Evolutionary conservation across 495 filamentous ascomycete species (phyloP).

Genomic region (Penicillium turbatum): DNA sequence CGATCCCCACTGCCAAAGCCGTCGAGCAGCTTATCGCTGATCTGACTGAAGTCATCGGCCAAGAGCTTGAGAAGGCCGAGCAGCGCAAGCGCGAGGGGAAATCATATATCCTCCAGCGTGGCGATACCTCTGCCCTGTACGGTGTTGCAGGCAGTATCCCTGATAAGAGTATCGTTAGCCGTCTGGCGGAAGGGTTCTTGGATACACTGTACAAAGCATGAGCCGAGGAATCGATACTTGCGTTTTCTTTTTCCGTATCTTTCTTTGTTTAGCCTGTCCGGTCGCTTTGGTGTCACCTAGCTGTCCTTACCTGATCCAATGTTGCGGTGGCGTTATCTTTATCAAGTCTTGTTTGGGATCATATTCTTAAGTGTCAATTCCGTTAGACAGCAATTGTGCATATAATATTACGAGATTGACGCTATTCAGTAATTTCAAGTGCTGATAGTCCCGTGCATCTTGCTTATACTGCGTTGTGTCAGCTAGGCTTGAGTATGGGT

Average conservation of each 20-base stretch:
- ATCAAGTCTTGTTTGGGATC: constrained; percentile 22
- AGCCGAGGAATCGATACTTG: constrained; percentile 8
- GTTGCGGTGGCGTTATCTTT: constrained; percentile 8
- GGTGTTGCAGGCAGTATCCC: constrained; percentile 93
- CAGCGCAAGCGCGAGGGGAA: constrained; percentile 67
- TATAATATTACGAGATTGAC: constrained; percentile 26
- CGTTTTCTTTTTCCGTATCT: not conserved
- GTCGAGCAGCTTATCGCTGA: constrained; percentile 72
- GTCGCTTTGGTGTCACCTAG: not conserved
- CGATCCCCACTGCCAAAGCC: constrained; percentile 77
- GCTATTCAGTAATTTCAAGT: too few species aligned
- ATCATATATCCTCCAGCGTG: constrained; percentile 42
- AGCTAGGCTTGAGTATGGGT: too few species aligned
- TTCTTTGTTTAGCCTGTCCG: constrained; percentile 15
- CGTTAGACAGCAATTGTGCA: not conserved
- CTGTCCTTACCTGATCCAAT: constrained; percentile 5
- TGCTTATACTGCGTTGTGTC: too few species aligned
- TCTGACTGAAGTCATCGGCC: constrained; percentile 71
- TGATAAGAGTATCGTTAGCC: constrained; percentile 90
- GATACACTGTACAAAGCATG: constrained; percentile 95
- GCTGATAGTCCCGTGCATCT: too few species aligned
- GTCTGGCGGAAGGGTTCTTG: constrained; percentile 85
- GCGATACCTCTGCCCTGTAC: constrained; percentile 84
- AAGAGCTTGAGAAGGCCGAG: constrained; percentile 69
- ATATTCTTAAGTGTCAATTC: constrained; percentile 11